Percentiles rank a stretch among this genome's conserved stretches.
Evolutionary conservation across 768 basidiomycete species (phyloP).

Genomic region (Phaffia tasmanica): DNA sequence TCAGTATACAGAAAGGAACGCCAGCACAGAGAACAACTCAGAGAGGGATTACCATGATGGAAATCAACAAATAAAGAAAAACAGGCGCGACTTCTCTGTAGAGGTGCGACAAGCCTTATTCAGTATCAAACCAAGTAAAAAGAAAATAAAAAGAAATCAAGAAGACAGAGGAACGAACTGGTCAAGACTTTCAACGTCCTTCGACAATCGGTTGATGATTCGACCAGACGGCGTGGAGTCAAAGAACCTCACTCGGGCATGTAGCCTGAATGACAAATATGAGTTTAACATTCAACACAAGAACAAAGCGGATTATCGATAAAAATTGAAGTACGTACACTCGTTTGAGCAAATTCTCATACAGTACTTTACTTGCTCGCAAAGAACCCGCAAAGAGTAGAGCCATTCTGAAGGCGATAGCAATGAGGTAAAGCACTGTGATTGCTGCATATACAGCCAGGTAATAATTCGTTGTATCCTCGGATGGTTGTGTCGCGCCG

Average conservation of each 20-base stretch:
- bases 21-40: background rate
- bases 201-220: background rate
- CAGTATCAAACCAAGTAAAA: conserved; percentile 31
- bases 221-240: conserved; percentile 18
- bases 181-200: too few relatives aligned
- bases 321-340: background rate
- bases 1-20: background rate
- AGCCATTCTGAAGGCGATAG: conserved; percentile 32
- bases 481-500: background rate
- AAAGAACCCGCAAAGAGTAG: conserved; percentile 32
- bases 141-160: conserved; percentile 30
- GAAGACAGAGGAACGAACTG: conserved; percentile 6
- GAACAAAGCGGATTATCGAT: background rate
- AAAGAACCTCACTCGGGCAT: conserved; percentile 35
- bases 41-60: conserved; percentile 6
- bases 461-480: conserved; percentile 32
- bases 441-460: conserved; percentile 32
- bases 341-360: conserved; percentile 33
- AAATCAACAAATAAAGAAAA: conserved; percentile 7
- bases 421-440: conserved; percentile 30
- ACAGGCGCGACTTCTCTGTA: conserved; percentile 20
- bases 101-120: conserved; percentile 18
- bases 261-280: conserved; percentile 30
- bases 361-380: conserved; percentile 33
- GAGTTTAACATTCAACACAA: background rate